Evolutionary conservation across 495 filamentous ascomycete species (phyloP), one percentile per base, ranked within the genome.

Genomic region (Monascus purpureus): DNA sequence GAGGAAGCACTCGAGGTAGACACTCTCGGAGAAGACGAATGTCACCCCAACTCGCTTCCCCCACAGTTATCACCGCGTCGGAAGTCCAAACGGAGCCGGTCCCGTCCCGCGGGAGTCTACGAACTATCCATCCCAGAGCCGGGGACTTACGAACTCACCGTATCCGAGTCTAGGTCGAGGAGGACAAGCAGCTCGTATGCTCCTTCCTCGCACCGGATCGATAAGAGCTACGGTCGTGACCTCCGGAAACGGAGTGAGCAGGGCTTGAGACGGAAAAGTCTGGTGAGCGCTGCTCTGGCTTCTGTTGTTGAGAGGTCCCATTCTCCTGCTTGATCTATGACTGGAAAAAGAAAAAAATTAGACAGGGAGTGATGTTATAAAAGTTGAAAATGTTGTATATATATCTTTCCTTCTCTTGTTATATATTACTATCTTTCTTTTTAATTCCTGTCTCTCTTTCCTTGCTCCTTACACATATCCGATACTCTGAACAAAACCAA

Each of bases 41-140:
- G 57, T 38, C 61, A 65, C 34, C 61, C 61, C 6, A 63, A 57
- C 30, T 60, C 55, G 13, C 40, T 65, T 9, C 57, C 61, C 5
- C 55, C 50, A 15, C 47, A 54, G 20, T 38, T 46, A 6, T 57
- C 53, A 2, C 53, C 57, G 8, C 46, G 52, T 7, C 35, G 51
- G 25, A 32, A 50, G 26, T 26, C 48, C 15, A 41, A 50, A 13
- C 36, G 56, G 3, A 50, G 45, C 17, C 47, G 56, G 7, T 50
- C 56, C n/a, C 40, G 44, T 3, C 35, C 39, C 6, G 33, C 32
- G 2, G 28, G 35, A n/a, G 36, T 19, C 7, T n/a, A n/a, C n/a
- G n/a, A n/a, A n/a, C n/a, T n/a, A n/a, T 33, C 42, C 13, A 37
- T 22, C 5, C 20, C 20, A 9, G 20, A 5, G 23, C 32, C 19